Base-by-base conservation (phyloP, 176 grass and related monocot genomes). In the Eleusine indica region DNA sequence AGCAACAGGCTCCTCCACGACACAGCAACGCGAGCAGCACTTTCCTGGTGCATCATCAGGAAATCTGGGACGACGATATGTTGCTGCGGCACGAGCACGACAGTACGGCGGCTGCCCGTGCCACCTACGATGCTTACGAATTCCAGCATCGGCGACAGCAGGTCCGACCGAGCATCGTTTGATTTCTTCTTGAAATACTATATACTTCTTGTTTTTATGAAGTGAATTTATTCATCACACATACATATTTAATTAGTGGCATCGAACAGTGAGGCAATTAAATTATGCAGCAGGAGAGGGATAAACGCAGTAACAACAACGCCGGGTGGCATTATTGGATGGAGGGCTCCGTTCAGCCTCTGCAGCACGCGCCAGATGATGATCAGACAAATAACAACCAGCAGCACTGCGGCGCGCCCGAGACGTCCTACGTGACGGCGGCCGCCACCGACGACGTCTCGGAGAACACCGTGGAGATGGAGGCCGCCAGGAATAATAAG, bases 401-500 rank as follows among this genome's bases (percentile, higher is more conserved):
- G 25, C 46, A 40, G 21, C 69, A 44, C 28, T 25, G 73, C 5
- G 15, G 3, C 1, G 53, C 56, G 9, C 56, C 79, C 38, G 84
- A 89, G 53, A 66, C 90, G 68, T 65, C 57, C 12, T 81, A 78
- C 62, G 79, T 76, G 37, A 88, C 92, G 13, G 73, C 68, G 8
- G 66, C 82, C 22, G 70, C 69, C 77, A 76, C 86, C 6, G 90
- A 86, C 35, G 88, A 68, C 65, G 30, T 86, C n/a, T 92, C 95
- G n/a, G 90, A 97, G 84, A 93, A 90, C 74, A 92, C 90, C 4
- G 90, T 97, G 5, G 88, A 97, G 75, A 92, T 84, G 92, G 90
- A 93, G 5, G 53, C 9, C 37, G 35, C 32, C 53, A 78, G 69
- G 30, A 72, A 64, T 76, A 78, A 64, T 22, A 73, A 65, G 77